These are phyloP conservation scores for Camelina laxa DNA, from an alignment of 345 rosid species.

Conservation along the genomic window DNA sequence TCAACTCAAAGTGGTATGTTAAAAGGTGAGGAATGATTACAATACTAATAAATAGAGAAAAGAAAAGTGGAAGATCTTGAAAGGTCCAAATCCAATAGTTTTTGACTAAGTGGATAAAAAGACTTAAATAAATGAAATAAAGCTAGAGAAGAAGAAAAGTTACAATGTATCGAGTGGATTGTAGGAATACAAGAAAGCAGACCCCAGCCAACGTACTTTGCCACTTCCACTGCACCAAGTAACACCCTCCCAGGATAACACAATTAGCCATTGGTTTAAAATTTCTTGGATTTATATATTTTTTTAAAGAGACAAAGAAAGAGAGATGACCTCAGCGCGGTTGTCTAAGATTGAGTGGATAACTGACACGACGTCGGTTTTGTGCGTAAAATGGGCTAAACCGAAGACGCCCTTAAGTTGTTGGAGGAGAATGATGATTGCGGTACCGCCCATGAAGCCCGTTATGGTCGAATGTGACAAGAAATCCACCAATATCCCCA, in stretches of 20 bases:
- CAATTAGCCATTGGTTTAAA: constrained; percentile 4
- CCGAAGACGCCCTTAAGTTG: constrained; percentile 90
- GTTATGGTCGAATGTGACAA: constrained; percentile 88
- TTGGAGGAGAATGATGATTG: constrained; percentile 71
- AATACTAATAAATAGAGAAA: not conserved
- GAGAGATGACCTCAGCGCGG: constrained; percentile 59
- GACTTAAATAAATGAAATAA: constrained; percentile 20
- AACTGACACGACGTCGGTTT: constrained; percentile 78
- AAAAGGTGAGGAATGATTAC: constrained; percentile 18
- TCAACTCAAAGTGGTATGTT: constrained; percentile 4
- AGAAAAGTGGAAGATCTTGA: constrained; percentile 28
- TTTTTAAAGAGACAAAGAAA: not conserved
- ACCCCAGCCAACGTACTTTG: constrained; percentile 69
- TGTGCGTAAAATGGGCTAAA: constrained; percentile 61
- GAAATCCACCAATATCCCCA: constrained; percentile 89
- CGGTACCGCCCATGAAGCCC: constrained; percentile 95
- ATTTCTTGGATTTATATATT: not conserved
- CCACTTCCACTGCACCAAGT: constrained; percentile 76
- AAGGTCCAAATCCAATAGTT: constrained; percentile 21
- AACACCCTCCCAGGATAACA: constrained; percentile 36
- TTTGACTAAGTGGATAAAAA: constrained; percentile 28
- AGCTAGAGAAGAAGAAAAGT: constrained; percentile 25
- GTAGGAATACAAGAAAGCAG: constrained; percentile 69
- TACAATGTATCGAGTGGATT: constrained; percentile 68
- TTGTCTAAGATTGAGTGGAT: constrained; percentile 53